A percentile compares a stretch with the other conserved stretches of the same genome.
These are phyloP conservation scores for Zygoascus tannicola DNA, from an alignment of 805 yeast genomes.

Conservation along the genomic window DNA sequence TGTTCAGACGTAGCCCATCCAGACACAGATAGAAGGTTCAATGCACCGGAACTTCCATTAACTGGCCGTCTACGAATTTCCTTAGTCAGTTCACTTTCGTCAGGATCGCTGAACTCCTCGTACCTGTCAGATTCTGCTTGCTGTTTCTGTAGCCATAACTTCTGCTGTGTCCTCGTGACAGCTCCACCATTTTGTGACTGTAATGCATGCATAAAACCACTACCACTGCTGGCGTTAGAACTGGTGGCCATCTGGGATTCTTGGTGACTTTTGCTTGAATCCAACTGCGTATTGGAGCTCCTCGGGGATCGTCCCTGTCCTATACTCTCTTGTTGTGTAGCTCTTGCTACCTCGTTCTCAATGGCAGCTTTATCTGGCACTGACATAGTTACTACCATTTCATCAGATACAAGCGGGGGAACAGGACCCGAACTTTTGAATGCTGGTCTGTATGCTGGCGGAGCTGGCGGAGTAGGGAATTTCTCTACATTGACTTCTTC, in stretches of 20 bases:
- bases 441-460: neutral
- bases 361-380: neutral
- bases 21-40: neutral
- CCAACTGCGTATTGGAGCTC: neutral
- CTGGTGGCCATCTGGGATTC: neutral
- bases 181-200: too few relatives aligned
- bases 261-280: neutral
- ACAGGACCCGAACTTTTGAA: slow-evolving; percentile 8
- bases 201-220: too few relatives aligned
- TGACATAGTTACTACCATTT: slow-evolving; percentile 17
- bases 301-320: neutral
- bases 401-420: slow-evolving; percentile 18
- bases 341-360: neutral
- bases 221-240: neutral
- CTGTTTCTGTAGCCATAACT: slow-evolving; percentile 56
- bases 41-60: neutral
- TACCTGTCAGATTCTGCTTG: slow-evolving; percentile 5
- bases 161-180: slow-evolving; percentile 60
- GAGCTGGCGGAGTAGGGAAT: neutral
- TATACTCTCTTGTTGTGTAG: neutral
- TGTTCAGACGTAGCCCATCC: slow-evolving; percentile 2
- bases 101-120: slow-evolving; percentile 11
- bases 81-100: neutral
- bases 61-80: neutral
- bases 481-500: neutral